Evolutionary conservation across 371 early-diverging fungal genomes (phyloP).

Genomic region (Mucor velutinosus): DNA sequence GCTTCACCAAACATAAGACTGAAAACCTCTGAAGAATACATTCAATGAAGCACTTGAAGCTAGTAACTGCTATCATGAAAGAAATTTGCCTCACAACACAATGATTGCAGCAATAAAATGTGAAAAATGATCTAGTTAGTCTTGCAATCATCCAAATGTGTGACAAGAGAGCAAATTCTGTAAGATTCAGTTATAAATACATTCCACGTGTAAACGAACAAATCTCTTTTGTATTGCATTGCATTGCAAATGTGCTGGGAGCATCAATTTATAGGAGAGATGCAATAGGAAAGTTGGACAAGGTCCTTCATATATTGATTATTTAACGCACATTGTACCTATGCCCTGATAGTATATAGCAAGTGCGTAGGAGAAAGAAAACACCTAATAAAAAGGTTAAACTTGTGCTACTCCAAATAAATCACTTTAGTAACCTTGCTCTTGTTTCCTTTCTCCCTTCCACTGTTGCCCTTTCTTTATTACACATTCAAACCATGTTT

Average conservation of each 20-base stretch:
- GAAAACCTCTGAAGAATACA: too few relatives aligned
- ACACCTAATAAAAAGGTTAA: neutral
- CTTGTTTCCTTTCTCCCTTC: neutral
- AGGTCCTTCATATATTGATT: neutral
- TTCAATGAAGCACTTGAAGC: too few relatives aligned
- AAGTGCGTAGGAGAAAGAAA: neutral
- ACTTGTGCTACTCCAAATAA: neutral
- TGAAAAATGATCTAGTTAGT: too few relatives aligned
- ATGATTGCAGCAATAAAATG: too few relatives aligned
- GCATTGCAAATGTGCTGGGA: neutral
- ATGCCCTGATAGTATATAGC: neutral
- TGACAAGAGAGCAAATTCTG: neutral
- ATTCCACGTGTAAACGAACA: neutral
- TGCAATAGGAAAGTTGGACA: neutral
- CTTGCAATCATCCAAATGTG: neutral
- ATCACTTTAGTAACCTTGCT: neutral
- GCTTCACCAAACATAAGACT: too few relatives aligned
- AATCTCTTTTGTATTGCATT: neutral
- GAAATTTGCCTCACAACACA: too few relatives aligned
- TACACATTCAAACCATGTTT: constrained; percentile 2
- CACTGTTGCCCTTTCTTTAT: neutral
- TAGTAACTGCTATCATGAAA: too few relatives aligned
- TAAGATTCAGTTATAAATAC: neutral
- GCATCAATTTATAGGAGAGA: neutral
- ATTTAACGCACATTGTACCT: too few relatives aligned